Conservation (phyloP, 306 rosid species). For the Fragaria ananassa region DNA sequence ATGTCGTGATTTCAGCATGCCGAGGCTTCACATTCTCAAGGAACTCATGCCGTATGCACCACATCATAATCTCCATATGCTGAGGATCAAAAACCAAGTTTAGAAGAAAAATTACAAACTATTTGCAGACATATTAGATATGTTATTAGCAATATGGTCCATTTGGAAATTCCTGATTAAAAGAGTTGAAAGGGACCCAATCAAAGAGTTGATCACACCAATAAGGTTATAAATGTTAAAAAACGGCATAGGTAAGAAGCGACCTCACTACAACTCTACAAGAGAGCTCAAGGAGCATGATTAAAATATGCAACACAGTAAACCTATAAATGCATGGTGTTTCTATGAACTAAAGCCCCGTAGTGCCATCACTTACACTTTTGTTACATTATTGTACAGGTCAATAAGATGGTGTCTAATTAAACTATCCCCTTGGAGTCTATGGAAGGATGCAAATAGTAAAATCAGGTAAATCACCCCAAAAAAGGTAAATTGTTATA, state of each 20-base stretch:
- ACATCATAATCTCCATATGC: conserved; percentile 92
- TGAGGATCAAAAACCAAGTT: conserved; percentile 34
- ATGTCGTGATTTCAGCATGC: conserved; percentile 45
- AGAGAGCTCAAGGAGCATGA: neutral
- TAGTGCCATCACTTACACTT: neutral
- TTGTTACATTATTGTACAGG: neutral
- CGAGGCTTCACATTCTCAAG: conserved; percentile 59
- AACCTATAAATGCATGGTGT: neutral
- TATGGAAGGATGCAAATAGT: neutral
- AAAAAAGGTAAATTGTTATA: conserved; percentile 11
- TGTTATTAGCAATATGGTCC: neutral
- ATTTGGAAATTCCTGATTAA: neutral
- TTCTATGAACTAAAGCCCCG: neutral
- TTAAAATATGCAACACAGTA: neutral
- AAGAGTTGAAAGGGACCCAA: neutral
- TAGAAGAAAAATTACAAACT: neutral
- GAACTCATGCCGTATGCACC: conserved; percentile 76
- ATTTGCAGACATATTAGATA: conserved; percentile 1
- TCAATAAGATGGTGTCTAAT: too few species aligned
- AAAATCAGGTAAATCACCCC: conserved; percentile 9
- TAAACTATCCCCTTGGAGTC: neutral
- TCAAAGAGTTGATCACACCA: neutral
- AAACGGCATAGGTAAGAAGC: neutral
- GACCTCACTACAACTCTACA: neutral
- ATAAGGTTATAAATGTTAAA: neutral